Percentiles rank a stretch among this genome's conserved stretches.
phyloP scores from a whole-genome alignment of 257 asterid genomes.

The Jacaranda mimosifolia region DNA sequence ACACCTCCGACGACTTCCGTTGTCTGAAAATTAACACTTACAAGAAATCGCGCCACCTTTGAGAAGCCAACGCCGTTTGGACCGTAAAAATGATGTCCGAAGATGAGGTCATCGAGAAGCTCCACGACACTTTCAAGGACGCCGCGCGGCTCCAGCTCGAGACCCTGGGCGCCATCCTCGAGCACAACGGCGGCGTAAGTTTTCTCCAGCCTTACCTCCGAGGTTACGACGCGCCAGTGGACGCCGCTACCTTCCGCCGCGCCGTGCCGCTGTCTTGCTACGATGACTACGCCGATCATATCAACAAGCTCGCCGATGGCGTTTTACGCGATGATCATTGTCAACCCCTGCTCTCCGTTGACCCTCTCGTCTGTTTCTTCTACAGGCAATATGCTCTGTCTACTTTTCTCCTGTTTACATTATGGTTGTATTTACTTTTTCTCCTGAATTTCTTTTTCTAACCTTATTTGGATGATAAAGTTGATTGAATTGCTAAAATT shows the following conservation, averaged over 20 bases:
- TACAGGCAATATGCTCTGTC: slow-evolving; percentile 15
- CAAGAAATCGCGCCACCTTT: background rate
- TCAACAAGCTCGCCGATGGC: slow-evolving; percentile 29
- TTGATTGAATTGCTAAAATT: background rate
- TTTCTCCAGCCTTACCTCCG: slow-evolving; percentile 24
- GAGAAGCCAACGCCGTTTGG: background rate
- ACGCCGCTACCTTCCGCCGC: slow-evolving; percentile 30
- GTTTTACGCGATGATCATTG: slow-evolving; percentile 20
- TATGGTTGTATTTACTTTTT: background rate
- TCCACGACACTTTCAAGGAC: slow-evolving; percentile 29
- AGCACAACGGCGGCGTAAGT: slow-evolving; percentile 31
- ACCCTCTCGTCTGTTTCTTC: slow-evolving; percentile 39
- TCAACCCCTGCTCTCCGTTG: slow-evolving; percentile 35
- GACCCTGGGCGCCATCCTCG: slow-evolving; percentile 24
- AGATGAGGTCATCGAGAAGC: slow-evolving; percentile 21
- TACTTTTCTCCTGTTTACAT: background rate
- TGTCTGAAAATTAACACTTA: background rate
- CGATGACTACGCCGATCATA: slow-evolving; percentile 21
- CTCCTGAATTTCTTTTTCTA: background rate
- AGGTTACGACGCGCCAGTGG: slow-evolving; percentile 9
- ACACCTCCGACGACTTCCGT: background rate
- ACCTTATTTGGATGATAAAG: background rate
- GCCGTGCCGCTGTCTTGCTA: slow-evolving; percentile 30
- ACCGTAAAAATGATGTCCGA: background rate
- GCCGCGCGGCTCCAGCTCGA: slow-evolving; percentile 28